Base-by-base conservation (phyloP, 192 early-diverging fungal genomes). In the Borealophlyctis nickersoniae region DNA sequence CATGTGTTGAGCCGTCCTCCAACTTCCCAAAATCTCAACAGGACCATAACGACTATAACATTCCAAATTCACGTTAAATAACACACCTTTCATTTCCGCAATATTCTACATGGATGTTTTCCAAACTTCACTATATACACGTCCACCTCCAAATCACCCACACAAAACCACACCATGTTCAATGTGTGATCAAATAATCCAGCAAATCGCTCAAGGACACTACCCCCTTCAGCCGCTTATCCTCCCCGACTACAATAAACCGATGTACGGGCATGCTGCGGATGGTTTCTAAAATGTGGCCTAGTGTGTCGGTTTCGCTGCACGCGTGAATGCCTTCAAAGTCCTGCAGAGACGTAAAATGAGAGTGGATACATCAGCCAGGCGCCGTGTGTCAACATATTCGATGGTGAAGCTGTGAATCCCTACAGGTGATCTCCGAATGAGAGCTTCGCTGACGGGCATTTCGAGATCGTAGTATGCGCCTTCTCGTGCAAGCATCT, bases 301-400 rank as follows among this genome's bases (percentile, higher is more conserved):
- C 86, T 34, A 98, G 82, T 48, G 91, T 95, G 79, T 96, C 92
- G 48, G 75, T 84, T 61, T 89, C 62, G 2, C 86, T 88, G 73
- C 96, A 98, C 3, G 92, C 91, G 67, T 97, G 94, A 16, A 98
- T 93, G 2, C 94, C 96, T 16, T 90, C 84, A 62, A 93, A 96
- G 67, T 96, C 92, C 84, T 89, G 39, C 22, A 49, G 69, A 66
- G 30, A 63, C 9, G 19, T 32, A 56, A 52, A 32, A 23, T 29
- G 16, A 26, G 7, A 51, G 16, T 3, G 30, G 36, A 59, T 4
- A 26, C 26, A 11, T 58, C 9, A 33, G 32, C 16, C 19, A 34
- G 4, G 9, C 19, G 5, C 11, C 52, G 19, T 7, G 11, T 48
- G 45, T 11, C 45, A 48, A 48, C 11, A 14, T 48, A 48, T n/a